Evolutionary conservation across 495 filamentous ascomycete species (phyloP).

Genomic region (Penicillium angulare): DNA sequence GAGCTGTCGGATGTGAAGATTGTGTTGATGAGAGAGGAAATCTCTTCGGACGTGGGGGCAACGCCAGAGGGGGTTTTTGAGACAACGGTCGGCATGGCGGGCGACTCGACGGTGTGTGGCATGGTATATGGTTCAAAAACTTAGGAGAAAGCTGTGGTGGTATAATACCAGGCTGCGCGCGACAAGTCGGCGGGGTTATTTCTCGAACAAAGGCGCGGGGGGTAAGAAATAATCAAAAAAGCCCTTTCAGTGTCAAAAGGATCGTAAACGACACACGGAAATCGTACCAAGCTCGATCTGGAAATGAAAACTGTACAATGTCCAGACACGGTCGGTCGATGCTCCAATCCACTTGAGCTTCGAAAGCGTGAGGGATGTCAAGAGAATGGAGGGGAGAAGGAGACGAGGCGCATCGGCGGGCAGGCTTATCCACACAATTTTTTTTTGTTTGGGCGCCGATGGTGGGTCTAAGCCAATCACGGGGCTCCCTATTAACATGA

Average conservation of each 20-base stretch:
- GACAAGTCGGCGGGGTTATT: neutral
- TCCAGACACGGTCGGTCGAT: slow-evolving; percentile 10
- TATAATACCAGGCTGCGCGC: slow-evolving; percentile 10
- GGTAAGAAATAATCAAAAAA: slow-evolving; percentile 12
- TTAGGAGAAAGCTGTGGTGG: slow-evolving; percentile 1
- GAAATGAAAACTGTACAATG: slow-evolving; percentile 9
- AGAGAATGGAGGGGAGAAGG: slow-evolving; percentile 1
- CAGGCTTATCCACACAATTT: slow-evolving; percentile 23
- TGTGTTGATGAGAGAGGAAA: slow-evolving; percentile 67
- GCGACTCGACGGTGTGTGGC: slow-evolving; percentile 62
- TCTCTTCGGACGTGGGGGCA: slow-evolving; percentile 68
- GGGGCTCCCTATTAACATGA: slow-evolving; percentile 5
- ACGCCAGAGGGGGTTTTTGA: slow-evolving; percentile 50
- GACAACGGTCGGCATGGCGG: slow-evolving; percentile 60
- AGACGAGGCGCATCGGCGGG: slow-evolving; percentile 6
- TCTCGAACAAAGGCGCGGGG: slow-evolving; percentile 13
- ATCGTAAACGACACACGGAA: neutral
- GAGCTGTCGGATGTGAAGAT: slow-evolving; percentile 82
- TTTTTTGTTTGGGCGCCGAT: slow-evolving; percentile 27
- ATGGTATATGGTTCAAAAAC: slow-evolving; percentile 39
- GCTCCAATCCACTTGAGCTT: slow-evolving; percentile 11
- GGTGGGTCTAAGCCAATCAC: slow-evolving; percentile 13
- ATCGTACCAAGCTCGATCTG: slow-evolving; percentile 4
- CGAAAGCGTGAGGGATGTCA: slow-evolving; percentile 7
- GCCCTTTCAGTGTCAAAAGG: too few relatives aligned